Base-by-base conservation (phyloP, 106 monocot species). In the Cymbidium sinense region DNA sequence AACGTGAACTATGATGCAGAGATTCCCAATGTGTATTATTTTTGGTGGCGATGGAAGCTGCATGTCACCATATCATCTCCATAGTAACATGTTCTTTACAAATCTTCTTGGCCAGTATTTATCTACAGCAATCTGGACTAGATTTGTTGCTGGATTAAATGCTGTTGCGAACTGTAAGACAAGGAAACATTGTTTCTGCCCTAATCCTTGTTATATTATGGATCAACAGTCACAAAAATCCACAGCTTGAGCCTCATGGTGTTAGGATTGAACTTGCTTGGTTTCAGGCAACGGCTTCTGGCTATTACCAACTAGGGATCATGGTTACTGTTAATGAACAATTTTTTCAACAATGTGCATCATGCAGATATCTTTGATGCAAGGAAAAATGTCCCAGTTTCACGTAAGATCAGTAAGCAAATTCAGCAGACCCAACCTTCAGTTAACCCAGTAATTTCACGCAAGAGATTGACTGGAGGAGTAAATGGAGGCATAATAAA, bases 11-110 rank as follows among this genome's bases (percentile, higher is more conserved):
- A 71, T 87, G 55, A 81, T 77, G 73, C 91, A 91, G 70, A 93
- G 93, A 76, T 96, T 96, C 41, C 96, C 93, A 41, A 89, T 96
- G 89, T 93, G 96, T 77, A 78, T 91, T 78, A 91, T 93, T 76
- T 89, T 93, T 87, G 96, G 96, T 70, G 96, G 96, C 51, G 86
- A 96, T 86, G 93, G 96, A 75, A 96, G 91, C 81, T 96, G 86
- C 80, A 96, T 96, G 96, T 86, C 87, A 31, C 96, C 96, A 33
- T 96, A 93, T 61, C 79, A 85, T 81, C 89, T 96, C 77, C 96
- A 96, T 43, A 89, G 80, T 84, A 93, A 96, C 79, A 79, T 75
- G 44, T 77, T 96, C 69, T 76, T 96, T 81, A 90, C 86, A 20
- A 96, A 96, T 86, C 93, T 96, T 47, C 81, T 96, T 62, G 86